Percentiles rank a stretch among this genome's conserved stretches.
Evolutionary conservation across 2,329 filamentous ascomycete species (phyloP).

Genomic region (Pseudogymnoascus sp.): DNA sequence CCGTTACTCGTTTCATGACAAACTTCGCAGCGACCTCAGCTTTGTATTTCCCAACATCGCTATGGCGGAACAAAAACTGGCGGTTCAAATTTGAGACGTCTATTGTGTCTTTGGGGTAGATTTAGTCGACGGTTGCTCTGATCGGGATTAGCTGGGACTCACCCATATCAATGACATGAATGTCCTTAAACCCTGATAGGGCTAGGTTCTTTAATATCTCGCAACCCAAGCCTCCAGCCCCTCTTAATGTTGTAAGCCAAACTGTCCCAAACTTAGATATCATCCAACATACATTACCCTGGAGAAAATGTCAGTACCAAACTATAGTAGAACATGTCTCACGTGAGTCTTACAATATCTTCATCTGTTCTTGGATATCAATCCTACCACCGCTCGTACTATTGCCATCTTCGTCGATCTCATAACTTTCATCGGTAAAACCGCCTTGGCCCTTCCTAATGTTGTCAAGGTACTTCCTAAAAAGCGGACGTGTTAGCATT

Average conservation of each 20-base stretch:
- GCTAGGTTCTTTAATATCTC: constrained; percentile 96
- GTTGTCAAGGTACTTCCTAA: constrained; percentile 60
- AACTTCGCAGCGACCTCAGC: constrained; percentile 89
- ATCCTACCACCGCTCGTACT: constrained; percentile 12
- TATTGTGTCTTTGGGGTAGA: constrained; percentile 67
- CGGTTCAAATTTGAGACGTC: constrained; percentile 97
- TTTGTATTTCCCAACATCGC: constrained; percentile 89
- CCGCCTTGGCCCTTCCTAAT: constrained; percentile 73
- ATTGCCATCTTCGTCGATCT: constrained; percentile 14
- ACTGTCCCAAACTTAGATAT: background rate
- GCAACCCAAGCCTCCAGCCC: constrained; percentile 88
- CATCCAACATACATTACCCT: constrained; percentile 36
- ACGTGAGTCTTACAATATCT: constrained; percentile 55
- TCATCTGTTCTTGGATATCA: constrained; percentile 57
- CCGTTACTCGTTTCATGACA: constrained; percentile 81
- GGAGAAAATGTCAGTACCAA: constrained; percentile 28
- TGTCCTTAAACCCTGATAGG: constrained; percentile 90
- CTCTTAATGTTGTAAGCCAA: constrained; percentile 46
- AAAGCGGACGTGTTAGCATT: background rate
- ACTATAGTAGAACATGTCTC: background rate
- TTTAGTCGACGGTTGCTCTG: constrained; percentile 13
- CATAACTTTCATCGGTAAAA: constrained; percentile 61
- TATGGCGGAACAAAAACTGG: constrained; percentile 89
- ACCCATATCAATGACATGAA: constrained; percentile 99
- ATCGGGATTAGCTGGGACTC: constrained; percentile 26